These are phyloP conservation scores for Arabidopsis hybrid DNA, from an alignment of 441 rosid genomes.

Conservation along the genomic window DNA sequence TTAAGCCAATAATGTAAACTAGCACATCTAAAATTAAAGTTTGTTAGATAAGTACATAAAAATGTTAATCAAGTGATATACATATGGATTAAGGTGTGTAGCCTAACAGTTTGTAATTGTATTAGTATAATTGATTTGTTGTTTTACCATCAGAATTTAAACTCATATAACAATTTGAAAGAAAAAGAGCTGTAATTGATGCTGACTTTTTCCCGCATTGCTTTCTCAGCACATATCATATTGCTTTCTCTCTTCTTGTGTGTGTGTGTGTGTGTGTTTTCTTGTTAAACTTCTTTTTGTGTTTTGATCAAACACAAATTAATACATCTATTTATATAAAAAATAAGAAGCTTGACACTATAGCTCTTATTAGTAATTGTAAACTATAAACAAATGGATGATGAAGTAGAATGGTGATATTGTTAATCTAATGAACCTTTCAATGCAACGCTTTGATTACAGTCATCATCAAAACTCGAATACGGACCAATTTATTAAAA, in stretches of 20 bases:
- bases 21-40: neutral
- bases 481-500: neutral
- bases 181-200: slow-evolving; percentile 34
- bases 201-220: slow-evolving; percentile 34
- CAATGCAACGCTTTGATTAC: neutral
- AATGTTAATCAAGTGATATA: neutral
- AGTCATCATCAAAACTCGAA: neutral
- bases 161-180: neutral
- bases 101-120: too few species aligned
- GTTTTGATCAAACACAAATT: neutral
- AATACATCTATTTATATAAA: neutral
- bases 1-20: neutral
- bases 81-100: neutral
- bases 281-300: neutral
- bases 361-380: neutral
- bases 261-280: neutral
- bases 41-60: neutral
- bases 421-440: neutral
- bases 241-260: too few species aligned
- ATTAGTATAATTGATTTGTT: too few species aligned
- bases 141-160: too few species aligned
- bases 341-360: neutral
- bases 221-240: slow-evolving; percentile 7
- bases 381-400: neutral
- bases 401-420: neutral